phyloP scores from a whole-genome alignment of 805 yeast genomes.

The Suhomyces prunicola region DNA sequence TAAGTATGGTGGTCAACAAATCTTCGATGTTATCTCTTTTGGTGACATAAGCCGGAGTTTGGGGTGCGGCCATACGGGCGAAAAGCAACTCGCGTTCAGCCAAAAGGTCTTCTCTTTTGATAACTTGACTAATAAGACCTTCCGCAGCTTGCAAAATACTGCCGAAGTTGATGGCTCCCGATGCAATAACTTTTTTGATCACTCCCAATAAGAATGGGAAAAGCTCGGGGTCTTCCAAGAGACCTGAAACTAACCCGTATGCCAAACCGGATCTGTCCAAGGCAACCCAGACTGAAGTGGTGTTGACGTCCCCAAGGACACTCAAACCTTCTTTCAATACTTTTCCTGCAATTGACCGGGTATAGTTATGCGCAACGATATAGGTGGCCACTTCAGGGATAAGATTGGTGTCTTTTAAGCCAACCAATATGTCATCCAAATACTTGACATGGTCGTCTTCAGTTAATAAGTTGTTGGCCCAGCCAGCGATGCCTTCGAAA shows the following conservation, averaged over 20 bases:
- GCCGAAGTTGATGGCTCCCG: conserved; percentile 15
- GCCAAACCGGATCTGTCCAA: conserved; percentile 30
- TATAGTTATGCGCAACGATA: conserved; percentile 22
- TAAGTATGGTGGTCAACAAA: conserved; percentile 26
- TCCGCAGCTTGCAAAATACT: conserved; percentile 11
- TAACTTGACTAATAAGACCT: conserved; percentile 5
- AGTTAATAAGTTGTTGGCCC: conserved; percentile 22
- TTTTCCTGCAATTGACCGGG: conserved; percentile 15
- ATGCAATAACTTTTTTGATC: conserved; percentile 16
- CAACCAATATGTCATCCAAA: conserved; percentile 22
- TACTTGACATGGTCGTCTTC: conserved; percentile 17
- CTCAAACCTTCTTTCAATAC: conserved; percentile 15
- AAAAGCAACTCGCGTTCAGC: conserved; percentile 2
- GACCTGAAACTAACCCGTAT: conserved; percentile 22
- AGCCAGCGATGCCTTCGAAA: conserved; percentile 28
- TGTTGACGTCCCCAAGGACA: conserved; percentile 15
- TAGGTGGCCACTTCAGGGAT: conserved; percentile 22
- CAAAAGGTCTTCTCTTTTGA: conserved; percentile 8
- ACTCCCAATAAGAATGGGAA: conserved; percentile 23
- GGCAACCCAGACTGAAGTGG: conserved; percentile 26
- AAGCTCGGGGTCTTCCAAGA: conserved; percentile 18
- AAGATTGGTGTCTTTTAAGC: conserved; percentile 20
- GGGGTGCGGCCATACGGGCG: background rate
- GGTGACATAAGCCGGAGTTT: background rate
- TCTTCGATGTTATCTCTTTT: conserved; percentile 31